Base-by-base conservation (phyloP, 2,329 filamentous ascomycete genomes). In the Gyromitra esculenta region DNA sequence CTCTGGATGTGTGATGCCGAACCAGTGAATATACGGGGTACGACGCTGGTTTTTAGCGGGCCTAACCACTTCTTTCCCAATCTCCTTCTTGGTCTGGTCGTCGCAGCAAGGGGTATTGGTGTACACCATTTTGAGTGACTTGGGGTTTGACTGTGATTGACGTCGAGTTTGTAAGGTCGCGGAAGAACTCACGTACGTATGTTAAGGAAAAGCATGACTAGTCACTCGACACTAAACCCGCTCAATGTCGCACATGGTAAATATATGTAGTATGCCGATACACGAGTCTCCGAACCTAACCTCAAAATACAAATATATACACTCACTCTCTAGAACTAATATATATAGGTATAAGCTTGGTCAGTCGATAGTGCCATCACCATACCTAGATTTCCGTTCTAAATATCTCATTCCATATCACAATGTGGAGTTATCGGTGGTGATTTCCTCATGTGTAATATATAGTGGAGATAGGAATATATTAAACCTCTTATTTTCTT, bases 1-100 rank as follows among this genome's bases (percentile, higher is more conserved):
- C 1, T 64, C 43, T 5, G 75, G 75, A 18, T 69, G 70, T 9
- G 64, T 64, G 43, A 74, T 57, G 15, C 56, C 70, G 6, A 77
- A 74, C 63, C 57, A 77, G 59, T 25, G 70, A 31, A 77, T 75
- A 59, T 75, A 75, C 15, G 65, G 65, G 21, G 72, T 75, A 15
- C 57, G 35, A 31, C 72, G 72, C 31, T 18, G 39, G 15, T 9
- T 50, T 48, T 64, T 69, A n/a, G 39, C 41, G 13, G 39, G 52
- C 37, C 64, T 50, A 31, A 11, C 9, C 18, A 39, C 37, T 13
- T 21, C 31, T 15, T 45, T 56, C 6, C 31, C 2, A n/a, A n/a
- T 37, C 31, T 64, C 39, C 15, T 35, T 39, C 8, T 9, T 48
- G 25, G 18, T 35, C 7, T 31, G 15, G 21, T 41, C 13, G 37